A percentile compares a stretch with the other conserved stretches of the same genome.
These are phyloP conservation scores for Apiospora rasikravindrae DNA, from an alignment of 2,329 filamentous ascomycete species.

Conservation along the genomic window DNA sequence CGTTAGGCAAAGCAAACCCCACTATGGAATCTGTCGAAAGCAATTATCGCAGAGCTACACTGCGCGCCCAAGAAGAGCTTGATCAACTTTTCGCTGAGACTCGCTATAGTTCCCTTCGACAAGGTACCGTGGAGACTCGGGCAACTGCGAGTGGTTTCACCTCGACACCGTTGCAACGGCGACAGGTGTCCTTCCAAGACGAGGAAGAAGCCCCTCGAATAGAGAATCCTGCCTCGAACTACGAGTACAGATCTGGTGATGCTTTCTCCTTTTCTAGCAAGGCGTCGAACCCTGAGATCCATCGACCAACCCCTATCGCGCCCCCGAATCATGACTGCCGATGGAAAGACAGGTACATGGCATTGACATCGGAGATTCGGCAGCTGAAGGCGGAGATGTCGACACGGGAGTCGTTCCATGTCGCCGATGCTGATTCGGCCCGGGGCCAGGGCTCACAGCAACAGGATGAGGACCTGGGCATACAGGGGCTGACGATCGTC, in stretches of 20 bases:
- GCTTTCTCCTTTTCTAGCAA: constrained; percentile 4
- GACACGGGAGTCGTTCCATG: constrained; percentile 22
- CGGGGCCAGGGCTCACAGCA: constrained; percentile 24
- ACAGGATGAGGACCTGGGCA: constrained; percentile 45
- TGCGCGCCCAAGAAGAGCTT: constrained; percentile 23
- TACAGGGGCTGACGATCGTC: constrained; percentile 57
- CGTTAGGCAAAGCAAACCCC: neutral
- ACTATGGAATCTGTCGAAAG: neutral
- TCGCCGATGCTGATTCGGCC: constrained; percentile 17
- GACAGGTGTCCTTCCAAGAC: constrained; percentile 2
- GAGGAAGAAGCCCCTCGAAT: neutral
- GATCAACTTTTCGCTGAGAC: constrained; percentile 9
- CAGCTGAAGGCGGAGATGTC: constrained; percentile 47
- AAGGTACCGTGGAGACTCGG: neutral
- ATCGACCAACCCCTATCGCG: constrained; percentile 42
- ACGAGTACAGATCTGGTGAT: neutral
- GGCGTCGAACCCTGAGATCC: constrained; percentile 33
- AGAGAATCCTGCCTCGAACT: neutral
- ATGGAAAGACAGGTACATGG: constrained; percentile 49
- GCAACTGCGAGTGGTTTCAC: neutral
- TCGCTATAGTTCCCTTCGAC: neutral
- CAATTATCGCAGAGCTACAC: constrained; percentile 21
- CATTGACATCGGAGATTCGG: constrained; percentile 47
- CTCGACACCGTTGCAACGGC: neutral
- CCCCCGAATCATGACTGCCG: constrained; percentile 47